A percentile compares a stretch with the other conserved stretches of the same genome.
Conservation (phyloP, 352 stramenopile species). For the Elongisporangium senticosum region DNA sequence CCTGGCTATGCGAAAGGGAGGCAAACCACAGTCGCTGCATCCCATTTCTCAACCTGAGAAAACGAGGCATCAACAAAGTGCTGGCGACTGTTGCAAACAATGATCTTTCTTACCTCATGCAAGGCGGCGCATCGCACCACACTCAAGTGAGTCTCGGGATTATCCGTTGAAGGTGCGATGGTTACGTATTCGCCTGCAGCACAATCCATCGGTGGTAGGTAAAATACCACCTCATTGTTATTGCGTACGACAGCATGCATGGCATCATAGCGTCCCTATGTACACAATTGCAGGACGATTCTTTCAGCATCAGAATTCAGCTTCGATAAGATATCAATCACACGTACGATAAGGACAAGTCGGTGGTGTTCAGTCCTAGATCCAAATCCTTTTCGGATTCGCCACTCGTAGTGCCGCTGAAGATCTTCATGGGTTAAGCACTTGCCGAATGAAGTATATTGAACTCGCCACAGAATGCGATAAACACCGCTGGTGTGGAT, state of each 20-base stretch:
- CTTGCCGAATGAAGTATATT: neutral
- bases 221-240: slow-evolving; percentile 13
- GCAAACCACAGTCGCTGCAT: neutral
- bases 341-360: slow-evolving; percentile 7
- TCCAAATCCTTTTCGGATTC: neutral
- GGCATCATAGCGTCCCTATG: slow-evolving; percentile 8
- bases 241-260: slow-evolving; percentile 13
- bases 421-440: no score
- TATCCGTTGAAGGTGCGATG: slow-evolving; percentile 1
- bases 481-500: slow-evolving; percentile 15
- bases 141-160: slow-evolving; percentile 4
- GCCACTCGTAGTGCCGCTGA: no score
- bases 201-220: slow-evolving; percentile 16
- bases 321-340: slow-evolving; percentile 14
- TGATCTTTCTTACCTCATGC: slow-evolving; percentile 8
- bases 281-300: slow-evolving; percentile 5
- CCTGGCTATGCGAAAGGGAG: neutral
- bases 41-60: neutral
- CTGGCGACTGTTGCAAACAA: neutral
- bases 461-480: slow-evolving; percentile 11
- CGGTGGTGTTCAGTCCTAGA: neutral
- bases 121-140: slow-evolving; percentile 12
- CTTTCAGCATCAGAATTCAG: slow-evolving; percentile 7
- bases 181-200: slow-evolving; percentile 19
- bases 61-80: neutral